phyloP scores from a whole-genome alignment of 371 early-diverging fungal genomes.

The Apophysomyces elegans region DNA sequence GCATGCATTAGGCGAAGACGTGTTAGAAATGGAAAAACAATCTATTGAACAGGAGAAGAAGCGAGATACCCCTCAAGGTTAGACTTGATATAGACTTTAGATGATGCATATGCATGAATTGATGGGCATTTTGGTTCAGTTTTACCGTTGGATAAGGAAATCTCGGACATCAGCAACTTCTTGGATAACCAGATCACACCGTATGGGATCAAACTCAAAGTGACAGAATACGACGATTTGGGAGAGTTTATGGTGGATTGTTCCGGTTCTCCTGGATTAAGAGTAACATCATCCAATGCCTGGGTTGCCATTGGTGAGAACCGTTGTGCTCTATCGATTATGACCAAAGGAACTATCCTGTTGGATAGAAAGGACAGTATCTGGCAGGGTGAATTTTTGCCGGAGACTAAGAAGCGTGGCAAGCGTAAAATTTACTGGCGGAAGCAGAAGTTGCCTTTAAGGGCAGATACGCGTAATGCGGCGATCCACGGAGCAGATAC shows the following conservation, averaged over 20 bases:
- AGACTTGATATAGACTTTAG: too few species aligned
- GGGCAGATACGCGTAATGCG: conserved; percentile 44
- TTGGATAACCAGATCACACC: not conserved
- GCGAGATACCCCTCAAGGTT: not conserved
- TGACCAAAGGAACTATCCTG: conserved; percentile 29
- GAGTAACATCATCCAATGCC: conserved; percentile 32
- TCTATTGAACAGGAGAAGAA: conserved; percentile 7
- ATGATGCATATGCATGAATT: too few species aligned
- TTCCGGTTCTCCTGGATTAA: conserved; percentile 33
- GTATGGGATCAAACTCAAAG: conserved; percentile 30
- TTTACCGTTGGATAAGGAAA: conserved; percentile 1
- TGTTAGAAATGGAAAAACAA: conserved; percentile 18
- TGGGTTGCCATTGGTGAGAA: conserved; percentile 59
- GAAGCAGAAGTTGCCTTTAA: conserved; percentile 28
- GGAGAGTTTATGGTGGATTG: conserved; percentile 51
- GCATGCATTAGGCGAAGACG: conserved; percentile 24
- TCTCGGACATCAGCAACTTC: not conserved
- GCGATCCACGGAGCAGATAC: conserved; percentile 71
- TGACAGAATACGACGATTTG: conserved; percentile 59
- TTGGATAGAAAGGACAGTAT: conserved; percentile 23
- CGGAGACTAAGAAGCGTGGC: conserved; percentile 1
- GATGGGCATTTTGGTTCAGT: not conserved
- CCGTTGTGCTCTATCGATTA: conserved; percentile 40
- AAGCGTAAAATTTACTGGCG: conserved; percentile 6
- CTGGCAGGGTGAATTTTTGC: conserved; percentile 6